Base-by-base conservation (phyloP, 1,139 yeast genomes). In the Geotrichum aggregatum region DNA sequence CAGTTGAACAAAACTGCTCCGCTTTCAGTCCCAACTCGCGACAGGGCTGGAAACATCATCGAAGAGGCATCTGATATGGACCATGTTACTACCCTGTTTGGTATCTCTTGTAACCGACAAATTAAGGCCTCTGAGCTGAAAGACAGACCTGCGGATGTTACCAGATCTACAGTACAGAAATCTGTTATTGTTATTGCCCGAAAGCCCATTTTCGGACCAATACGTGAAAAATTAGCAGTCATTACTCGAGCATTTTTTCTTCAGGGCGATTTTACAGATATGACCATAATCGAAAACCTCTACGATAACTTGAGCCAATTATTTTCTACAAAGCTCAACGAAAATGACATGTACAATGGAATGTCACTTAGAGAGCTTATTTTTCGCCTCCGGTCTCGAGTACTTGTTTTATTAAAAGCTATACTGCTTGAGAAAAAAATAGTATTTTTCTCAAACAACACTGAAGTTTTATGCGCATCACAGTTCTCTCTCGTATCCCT, bases 31-130 rank as follows among this genome's bases (percentile, higher is more conserved):
- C 68, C 69, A 30, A 55, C 56, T 14, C 61, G 70, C 7, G 68
- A 68, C 41, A 61, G 61, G 30, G 64, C 64, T 28, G 71, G 71
- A 3, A 65, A 66, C 43, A 62, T 67, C 13, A 47, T 66, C 19
- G 66, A 61, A 49, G 63, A 59, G 41, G 58, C 61, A 33, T 59
- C 64, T 10, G 69, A 69, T 52, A 66, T 67, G 61, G 78, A 81
- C 6, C 71, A 77, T 56, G 73, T 81, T 38, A 79, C 83, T 19
- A 92, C 98, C 0, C 70, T 89, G 14, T 92, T 92, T 74, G 98
- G 96, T 0, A 87, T 96, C 58, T 85, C 96, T 0, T 92, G 98
- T 69, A 89, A 91, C 26, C 76, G 96, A 44, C 98, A 92, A 67
- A 78, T 89, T 43, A 76, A 79, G 52, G 75, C 87, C 1, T 76